Evolutionary conservation across 345 rosid species (phyloP).

Genomic region (Kandelia obovata): DNA sequence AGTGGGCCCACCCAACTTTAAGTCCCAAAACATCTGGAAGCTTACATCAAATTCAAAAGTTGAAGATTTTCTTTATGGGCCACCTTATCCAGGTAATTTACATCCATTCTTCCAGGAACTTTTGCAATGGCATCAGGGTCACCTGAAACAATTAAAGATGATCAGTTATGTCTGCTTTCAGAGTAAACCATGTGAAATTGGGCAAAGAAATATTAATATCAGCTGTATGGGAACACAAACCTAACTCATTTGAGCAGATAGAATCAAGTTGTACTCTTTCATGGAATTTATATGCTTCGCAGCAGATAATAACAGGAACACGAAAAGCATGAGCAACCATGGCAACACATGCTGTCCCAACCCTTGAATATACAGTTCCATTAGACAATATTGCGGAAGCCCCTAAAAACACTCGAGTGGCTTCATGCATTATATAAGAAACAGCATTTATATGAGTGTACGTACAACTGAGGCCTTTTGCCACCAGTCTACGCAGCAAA

Average conservation of each 20-base stretch:
- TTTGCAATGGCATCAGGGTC: slow-evolving; percentile 75
- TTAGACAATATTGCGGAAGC: slow-evolving; percentile 89
- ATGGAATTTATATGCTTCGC: slow-evolving; percentile 94
- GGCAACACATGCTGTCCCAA: slow-evolving; percentile 94
- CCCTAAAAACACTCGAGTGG: slow-evolving; percentile 81
- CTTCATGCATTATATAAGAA: slow-evolving; percentile 94
- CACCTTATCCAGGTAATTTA: slow-evolving; percentile 50
- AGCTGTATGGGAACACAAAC: slow-evolving; percentile 28
- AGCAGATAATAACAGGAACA: slow-evolving; percentile 84
- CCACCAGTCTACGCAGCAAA: slow-evolving; percentile 82
- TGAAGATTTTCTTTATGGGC: slow-evolving; percentile 61
- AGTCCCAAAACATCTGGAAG: background rate
- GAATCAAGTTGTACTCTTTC: slow-evolving; percentile 97
- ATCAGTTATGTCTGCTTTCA: background rate
- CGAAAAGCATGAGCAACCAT: slow-evolving; percentile 91
- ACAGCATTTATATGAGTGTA: slow-evolving; percentile 86
- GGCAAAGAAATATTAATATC: background rate
- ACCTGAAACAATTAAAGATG: slow-evolving; percentile 43
- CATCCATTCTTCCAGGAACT: slow-evolving; percentile 62
- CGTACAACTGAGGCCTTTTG: slow-evolving; percentile 72
- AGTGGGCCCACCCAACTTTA: background rate
- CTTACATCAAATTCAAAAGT: slow-evolving; percentile 76
- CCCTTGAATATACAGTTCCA: slow-evolving; percentile 93
- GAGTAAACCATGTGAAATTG: background rate
- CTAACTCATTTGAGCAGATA: slow-evolving; percentile 91